Conservation (phyloP, 805 yeast genomes). For the Kazachstania kunashirensis region DNA sequence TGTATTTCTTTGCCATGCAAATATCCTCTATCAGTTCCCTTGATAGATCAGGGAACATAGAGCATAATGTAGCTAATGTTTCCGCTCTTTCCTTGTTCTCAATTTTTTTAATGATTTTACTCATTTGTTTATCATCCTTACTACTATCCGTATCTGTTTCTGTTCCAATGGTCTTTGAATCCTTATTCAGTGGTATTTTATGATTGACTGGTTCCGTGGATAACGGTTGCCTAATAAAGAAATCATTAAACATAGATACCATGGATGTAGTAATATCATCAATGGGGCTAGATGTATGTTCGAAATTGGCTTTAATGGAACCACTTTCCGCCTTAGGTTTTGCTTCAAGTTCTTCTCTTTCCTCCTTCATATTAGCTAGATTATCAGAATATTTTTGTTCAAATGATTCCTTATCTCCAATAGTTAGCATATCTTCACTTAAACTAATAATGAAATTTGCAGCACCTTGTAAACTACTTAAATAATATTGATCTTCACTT, state of each 20-base stretch:
- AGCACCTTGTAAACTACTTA: constrained; percentile 86
- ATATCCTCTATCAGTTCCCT: constrained; percentile 60
- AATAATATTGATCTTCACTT: constrained; percentile 87
- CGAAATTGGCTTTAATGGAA: neutral
- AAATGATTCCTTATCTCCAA: constrained; percentile 49
- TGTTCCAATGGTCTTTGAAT: too few relatives aligned
- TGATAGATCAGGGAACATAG: constrained; percentile 73
- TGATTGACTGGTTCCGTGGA: constrained; percentile 1
- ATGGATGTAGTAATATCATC: constrained; percentile 23
- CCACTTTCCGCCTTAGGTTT: neutral
- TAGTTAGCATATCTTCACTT: constrained; percentile 47
- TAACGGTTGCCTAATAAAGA: constrained; percentile 9
- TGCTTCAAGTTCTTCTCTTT: constrained; percentile 9
- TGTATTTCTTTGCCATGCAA: constrained; percentile 51
- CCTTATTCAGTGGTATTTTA: too few relatives aligned
- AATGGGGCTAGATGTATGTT: constrained; percentile 14
- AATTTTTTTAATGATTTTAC: constrained; percentile 30
- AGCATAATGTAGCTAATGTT: constrained; percentile 41
- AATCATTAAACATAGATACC: constrained; percentile 17
- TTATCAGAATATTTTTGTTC: constrained; percentile 38
- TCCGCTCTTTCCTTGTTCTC: constrained; percentile 37
- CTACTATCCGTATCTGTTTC: neutral
- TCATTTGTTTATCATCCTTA: constrained; percentile 11
- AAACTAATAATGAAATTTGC: constrained; percentile 65
- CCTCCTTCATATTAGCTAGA: constrained; percentile 30